Base-by-base conservation (phyloP, 2,329 filamentous ascomycete genomes). In the Cordyceps cateniannulata region DNA sequence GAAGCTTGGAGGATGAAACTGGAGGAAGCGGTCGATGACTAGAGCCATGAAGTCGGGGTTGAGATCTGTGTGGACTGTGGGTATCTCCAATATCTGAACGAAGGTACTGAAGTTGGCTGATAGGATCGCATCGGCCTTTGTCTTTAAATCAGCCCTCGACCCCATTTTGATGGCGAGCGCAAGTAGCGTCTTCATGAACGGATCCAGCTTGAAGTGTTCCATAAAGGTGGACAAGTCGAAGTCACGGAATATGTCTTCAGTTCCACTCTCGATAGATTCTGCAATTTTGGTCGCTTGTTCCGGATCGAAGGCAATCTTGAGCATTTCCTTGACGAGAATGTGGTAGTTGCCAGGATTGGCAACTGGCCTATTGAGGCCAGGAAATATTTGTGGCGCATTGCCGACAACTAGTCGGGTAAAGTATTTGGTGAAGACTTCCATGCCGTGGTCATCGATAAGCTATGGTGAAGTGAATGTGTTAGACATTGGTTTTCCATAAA, bases 391-490 rank as follows among this genome's bases (percentile, higher is more conserved):
- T 65, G 88, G 80, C 69, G 93, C 91, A 85, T 97, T 97, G 77
- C 88, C 88, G 76, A 89, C 89, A 71, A 99, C 85, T 73, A 98
- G 82, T 76, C 93, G 91, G 75, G 91, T 88, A 77, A 99, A 96
- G 76, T 95, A 97, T 80, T 93, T 96, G 63, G 91, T 87, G 75
- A 93, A 97, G 72, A 97, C 92, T 82, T 99, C 96, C 93, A 99
- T 99, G 72, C 93, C 93, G 92, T 96, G 88, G 70, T 93, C 93
- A 85, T 96, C 88, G 79, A 98, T 89, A 74, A 98, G 87, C 90
- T 96, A 66, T 51, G n/a, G 25, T 9, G 5, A 14, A 29, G 27
- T 24, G 35, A 20, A n/a, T 16, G 16, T 9, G 50, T 60, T 50
- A 60, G 58, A 48, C 3, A 22, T 27, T 25, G n/a, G 49, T 12